Base-by-base conservation (phyloP, 2,329 filamentous ascomycete genomes). In the Xylariaceae sp. region DNA sequence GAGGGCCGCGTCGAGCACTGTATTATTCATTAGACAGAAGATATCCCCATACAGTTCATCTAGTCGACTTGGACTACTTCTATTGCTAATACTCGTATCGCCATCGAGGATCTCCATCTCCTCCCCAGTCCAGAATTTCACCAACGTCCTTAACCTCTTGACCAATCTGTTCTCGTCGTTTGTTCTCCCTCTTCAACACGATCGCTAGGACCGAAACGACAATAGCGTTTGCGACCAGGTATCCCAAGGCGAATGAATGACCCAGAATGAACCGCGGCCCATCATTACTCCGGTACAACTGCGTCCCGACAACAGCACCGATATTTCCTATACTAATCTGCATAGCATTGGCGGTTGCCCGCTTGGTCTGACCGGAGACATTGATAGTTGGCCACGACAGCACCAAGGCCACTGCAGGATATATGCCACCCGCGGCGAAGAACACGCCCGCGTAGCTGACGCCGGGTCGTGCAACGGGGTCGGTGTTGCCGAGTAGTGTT, bases 311-410 rank as follows among this genome's bases (percentile, higher is more conserved):
- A 0, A 88, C 82, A 0, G 83, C 84, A 0, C 85, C 85, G 1
- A 85, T 62, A 55, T 87, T 88, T 0, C 85, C 86, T 44, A 89
- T 83, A 10, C 80, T 84, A 49, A 89, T 87, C 58, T 87, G 84
- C 77, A 89, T 81, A 0, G 81, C 85, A 42, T 84, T 87, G 2
- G 81, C 82, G 4, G 83, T 81, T 1, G 81, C 82, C 1, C 85
- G 74, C 66, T 89, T 89, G 0, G 83, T 86, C 66, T 87, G 83
- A 0, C 83, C 83, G 0, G 81, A 83, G 0, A 89, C 82, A 51
- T 89, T 88, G 63, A 86, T 86, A 1, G 85, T 84, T 0, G 84
- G 82, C 85, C 85, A 89, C 1, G 80, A 82, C 0, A 89, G 71
- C 0, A 82, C 78, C 2, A 87, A 74, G 0, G 83, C 82, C 0